Percentiles rank a stretch among this genome's conserved stretches.
Conservation (phyloP, 768 basidiomycete genomes). For the Psilocybe tampanensis region DNA sequence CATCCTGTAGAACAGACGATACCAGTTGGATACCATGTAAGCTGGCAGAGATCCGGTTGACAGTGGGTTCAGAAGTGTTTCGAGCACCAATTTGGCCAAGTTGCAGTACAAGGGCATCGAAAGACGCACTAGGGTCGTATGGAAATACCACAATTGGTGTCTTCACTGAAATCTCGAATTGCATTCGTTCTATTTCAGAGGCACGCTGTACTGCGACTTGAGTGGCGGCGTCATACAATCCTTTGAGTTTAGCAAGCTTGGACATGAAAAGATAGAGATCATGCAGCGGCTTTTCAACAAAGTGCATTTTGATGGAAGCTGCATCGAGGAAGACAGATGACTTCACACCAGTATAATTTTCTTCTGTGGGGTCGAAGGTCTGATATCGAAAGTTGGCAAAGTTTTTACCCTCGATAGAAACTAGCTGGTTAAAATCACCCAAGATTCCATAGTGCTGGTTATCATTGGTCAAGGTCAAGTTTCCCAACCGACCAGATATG, state of each 20-base stretch:
- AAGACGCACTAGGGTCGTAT: constrained; percentile 56
- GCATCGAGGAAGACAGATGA: constrained; percentile 80
- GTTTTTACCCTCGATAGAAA: constrained; percentile 93
- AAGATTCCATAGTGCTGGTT: constrained; percentile 50
- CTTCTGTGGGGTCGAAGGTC: constrained; percentile 78
- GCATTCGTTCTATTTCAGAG: constrained; percentile 92
- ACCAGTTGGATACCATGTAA: constrained; percentile 83
- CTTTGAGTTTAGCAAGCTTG: constrained; percentile 90
- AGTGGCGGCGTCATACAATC: constrained; percentile 91
- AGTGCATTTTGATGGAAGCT: constrained; percentile 90
- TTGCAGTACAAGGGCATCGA: constrained; percentile 75
- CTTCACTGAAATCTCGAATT: constrained; percentile 88
- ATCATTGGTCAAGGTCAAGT: constrained; percentile 80
- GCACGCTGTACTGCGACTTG: constrained; percentile 91
- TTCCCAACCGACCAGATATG: constrained; percentile 81
- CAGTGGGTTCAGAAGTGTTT: constrained; percentile 65
- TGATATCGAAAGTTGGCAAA: constrained; percentile 94
- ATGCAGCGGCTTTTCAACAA: constrained; percentile 89
- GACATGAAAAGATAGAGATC: constrained; percentile 81
- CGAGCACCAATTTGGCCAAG: constrained; percentile 87
- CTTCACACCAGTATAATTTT: constrained; percentile 76
- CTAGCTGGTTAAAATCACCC: constrained; percentile 77
- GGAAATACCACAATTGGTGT: constrained; percentile 94
- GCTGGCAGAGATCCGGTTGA: constrained; percentile 70
- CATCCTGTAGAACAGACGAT: constrained; percentile 61